Base-by-base conservation (phyloP, 2,329 filamentous ascomycete genomes). In the Fusarium mundagurra region DNA sequence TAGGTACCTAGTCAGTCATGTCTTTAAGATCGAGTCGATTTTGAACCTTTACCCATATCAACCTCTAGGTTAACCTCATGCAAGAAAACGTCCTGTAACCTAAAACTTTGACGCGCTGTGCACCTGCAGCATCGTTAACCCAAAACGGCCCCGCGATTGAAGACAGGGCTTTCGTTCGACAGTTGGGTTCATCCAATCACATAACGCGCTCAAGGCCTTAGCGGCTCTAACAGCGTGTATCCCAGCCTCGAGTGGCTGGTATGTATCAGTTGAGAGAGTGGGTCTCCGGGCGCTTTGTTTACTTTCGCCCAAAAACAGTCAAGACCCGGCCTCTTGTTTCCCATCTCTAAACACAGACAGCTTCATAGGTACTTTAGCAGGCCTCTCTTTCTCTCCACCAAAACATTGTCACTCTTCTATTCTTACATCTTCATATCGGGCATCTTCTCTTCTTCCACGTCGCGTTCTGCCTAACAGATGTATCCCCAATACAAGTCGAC, bases 231-330 rank as follows among this genome's bases (percentile, higher is more conserved):
- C n/a, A 44, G 27, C 50, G 34, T 41, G 31, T 43, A 66, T 29
- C n/a, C 47, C 44, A 55, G 45, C 51, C 64, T 38, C 53, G 53
- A 64, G 53, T 69, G 68, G 55, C 50, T 69, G 61, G 63, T 38
- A 63, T 36, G 63, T 38, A 63, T 36, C 61, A 60, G 69, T 29
- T 41, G 39, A 29, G 39, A 20, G 39, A 58, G 72, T 75, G 72
- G 72, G 70, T 53, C 62, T 41, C 18, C 22, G 3, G 34, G 33
- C 34, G 71, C 72, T 82, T 82, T 82, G 80, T 82, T 82, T 82
- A 82, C 80, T 81, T 82, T 78, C 69, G 41, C 67, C 79, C 78
- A 69, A 81, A 81, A 81, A 79, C 76, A 78, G 79, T 75, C 74
- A 58, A 68, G 53, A 62, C 65, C 69, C 50, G 44, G 61, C 50